These are phyloP conservation scores for Nemania sp. DNA, from an alignment of 2,329 filamentous ascomycete genomes.

Conservation along the genomic window DNA sequence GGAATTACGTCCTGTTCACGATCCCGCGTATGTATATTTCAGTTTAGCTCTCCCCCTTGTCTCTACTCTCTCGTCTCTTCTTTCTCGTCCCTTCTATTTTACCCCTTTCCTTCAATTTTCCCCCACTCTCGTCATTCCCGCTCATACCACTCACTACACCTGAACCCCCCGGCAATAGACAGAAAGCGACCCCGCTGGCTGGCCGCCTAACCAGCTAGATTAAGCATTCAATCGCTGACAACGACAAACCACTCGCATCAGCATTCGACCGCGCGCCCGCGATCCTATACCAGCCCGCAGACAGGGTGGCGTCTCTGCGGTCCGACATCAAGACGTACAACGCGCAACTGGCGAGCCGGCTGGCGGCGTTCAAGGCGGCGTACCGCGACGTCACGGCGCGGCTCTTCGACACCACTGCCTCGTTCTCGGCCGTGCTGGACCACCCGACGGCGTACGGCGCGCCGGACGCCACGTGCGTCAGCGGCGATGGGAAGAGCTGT, in stretches of 20 bases:
- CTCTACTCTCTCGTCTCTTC: neutral
- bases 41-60: neutral
- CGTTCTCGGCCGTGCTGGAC: conserved; percentile 23
- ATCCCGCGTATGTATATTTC: conserved; percentile 26
- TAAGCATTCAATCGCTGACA: neutral
- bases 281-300: conserved; percentile 16
- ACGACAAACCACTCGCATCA: neutral
- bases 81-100: too few relatives aligned
- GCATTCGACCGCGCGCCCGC: conserved; percentile 30
- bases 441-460: conserved; percentile 33
- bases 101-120: too few relatives aligned
- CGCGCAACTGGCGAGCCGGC: conserved; percentile 19
- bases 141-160: too few relatives aligned
- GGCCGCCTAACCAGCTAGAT: too few relatives aligned
- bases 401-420: conserved; percentile 29
- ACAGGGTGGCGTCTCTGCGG: conserved; percentile 21
- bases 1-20: conserved; percentile 29
- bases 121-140: too few relatives aligned
- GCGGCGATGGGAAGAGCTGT: conserved; percentile 27
- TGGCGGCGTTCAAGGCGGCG: conserved; percentile 22
- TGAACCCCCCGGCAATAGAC: too few relatives aligned
- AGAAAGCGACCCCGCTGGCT: too few relatives aligned
- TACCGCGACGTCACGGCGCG: conserved; percentile 21
- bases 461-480: conserved; percentile 27
- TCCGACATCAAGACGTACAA: conserved; percentile 31